Conservation (phyloP, 441 rosid species). For the Erodium trifolium region DNA sequence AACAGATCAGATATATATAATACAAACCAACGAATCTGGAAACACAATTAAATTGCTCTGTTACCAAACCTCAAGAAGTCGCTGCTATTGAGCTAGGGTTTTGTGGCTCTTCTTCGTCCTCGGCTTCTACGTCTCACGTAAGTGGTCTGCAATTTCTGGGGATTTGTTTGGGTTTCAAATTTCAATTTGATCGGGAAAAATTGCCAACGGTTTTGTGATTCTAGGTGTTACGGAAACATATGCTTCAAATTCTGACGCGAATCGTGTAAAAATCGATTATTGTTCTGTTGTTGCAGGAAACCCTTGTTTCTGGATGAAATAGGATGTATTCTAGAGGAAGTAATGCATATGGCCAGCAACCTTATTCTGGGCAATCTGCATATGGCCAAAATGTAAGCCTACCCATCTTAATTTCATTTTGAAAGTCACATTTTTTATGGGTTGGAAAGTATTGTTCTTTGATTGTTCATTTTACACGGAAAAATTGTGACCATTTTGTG, state of each 20-base stretch:
- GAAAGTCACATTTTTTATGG: neutral
- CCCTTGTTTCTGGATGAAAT: constrained; percentile 6
- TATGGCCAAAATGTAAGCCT: constrained; percentile 69
- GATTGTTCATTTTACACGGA: neutral
- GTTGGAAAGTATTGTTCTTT: neutral
- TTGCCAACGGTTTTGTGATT: neutral
- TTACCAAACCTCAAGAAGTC: constrained; percentile 1
- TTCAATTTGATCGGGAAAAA: neutral
- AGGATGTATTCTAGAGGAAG: constrained; percentile 77
- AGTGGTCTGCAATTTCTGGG: constrained; percentile 16
- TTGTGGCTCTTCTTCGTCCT: constrained; percentile 34
- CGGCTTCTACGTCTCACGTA: constrained; percentile 15
- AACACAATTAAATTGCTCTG: neutral
- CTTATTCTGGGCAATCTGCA: constrained; percentile 66
- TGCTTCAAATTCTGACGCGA: neutral
- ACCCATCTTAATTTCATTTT: neutral
- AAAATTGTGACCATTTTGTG: neutral
- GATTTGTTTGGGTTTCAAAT: neutral
- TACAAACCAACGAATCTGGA: neutral
- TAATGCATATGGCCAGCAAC: constrained; percentile 66
- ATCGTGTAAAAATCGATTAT: constrained; percentile 2
- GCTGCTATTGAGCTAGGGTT: constrained; percentile 3
- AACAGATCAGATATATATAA: neutral
- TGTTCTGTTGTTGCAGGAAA: constrained; percentile 16
- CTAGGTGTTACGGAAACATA: neutral